phyloP scores from a whole-genome alignment of 345 rosid species.

The Mangifera indica region DNA sequence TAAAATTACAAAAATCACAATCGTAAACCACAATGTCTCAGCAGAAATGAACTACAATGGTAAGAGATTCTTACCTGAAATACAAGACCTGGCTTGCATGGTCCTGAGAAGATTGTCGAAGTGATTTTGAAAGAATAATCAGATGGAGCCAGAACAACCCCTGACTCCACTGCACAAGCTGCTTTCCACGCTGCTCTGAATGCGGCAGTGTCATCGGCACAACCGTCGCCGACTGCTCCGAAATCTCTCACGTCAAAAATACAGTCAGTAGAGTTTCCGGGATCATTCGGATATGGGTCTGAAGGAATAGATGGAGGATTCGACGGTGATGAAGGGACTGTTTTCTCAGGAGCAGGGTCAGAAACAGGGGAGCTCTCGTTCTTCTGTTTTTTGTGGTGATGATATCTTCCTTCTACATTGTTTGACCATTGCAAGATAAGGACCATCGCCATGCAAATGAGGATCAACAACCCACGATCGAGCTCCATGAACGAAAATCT shows the following conservation, averaged over 20 bases:
- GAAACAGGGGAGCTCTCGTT: slow-evolving; percentile 24
- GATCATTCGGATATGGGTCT: slow-evolving; percentile 61
- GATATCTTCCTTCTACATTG: slow-evolving; percentile 60
- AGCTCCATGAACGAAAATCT: slow-evolving; percentile 28
- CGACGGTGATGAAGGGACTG: slow-evolving; percentile 30
- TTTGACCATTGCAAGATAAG: slow-evolving; percentile 30
- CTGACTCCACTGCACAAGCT: slow-evolving; percentile 77
- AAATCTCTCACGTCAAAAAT: slow-evolving; percentile 65
- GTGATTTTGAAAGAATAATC: slow-evolving; percentile 69
- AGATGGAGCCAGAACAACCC: slow-evolving; percentile 57
- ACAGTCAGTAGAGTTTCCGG: slow-evolving; percentile 28
- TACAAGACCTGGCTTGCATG: slow-evolving; percentile 81
- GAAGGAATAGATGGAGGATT: slow-evolving; percentile 46
- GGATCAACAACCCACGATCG: slow-evolving; percentile 17
- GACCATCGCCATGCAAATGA: slow-evolving; percentile 21
- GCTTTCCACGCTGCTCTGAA: slow-evolving; percentile 85
- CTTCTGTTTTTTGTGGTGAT: slow-evolving; percentile 60
- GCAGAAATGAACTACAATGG: neutral
- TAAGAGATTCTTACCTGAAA: slow-evolving; percentile 48
- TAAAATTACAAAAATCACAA: neutral
- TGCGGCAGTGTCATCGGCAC: slow-evolving; percentile 74
- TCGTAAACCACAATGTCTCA: neutral
- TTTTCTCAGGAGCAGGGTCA: slow-evolving; percentile 23
- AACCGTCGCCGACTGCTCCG: slow-evolving; percentile 89
- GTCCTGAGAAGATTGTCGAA: slow-evolving; percentile 90